Base-by-base conservation (phyloP, 306 rosid genomes). In the Vigna trinervia region DNA sequence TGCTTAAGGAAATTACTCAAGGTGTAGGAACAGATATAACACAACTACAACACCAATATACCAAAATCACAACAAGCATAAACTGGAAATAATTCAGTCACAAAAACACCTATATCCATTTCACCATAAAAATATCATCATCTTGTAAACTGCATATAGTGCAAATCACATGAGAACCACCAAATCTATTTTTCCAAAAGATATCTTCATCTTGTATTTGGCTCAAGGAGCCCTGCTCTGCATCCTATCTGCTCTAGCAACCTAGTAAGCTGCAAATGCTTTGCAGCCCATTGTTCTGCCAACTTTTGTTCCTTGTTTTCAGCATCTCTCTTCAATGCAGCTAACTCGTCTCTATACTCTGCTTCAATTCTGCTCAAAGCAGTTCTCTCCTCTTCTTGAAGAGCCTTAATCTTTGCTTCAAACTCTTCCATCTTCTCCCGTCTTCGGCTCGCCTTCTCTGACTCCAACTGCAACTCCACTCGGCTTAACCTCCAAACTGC, bases 231-330 rank as follows among this genome's bases (percentile, higher is more conserved):
- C 23, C 23, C 23, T 62, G 47, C 50, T 64, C 90, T 83, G 85
- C 94, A 82, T 3, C 96, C 94, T 83, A 81, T 67, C 72, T 91
- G 98, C 81, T 92, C 97, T 23, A 94, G 47, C 88, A 86, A 94
- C 88, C 80, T 84, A 87, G 57, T 13, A 3, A 94, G 89, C 67
- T 91, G 86, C 73, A 74, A 28, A 82, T 94, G 98, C 78, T 90
- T 91, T 0, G 96, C 90, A 59, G 89, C 79, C 98, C 97, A 92
- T 83, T 91, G 97, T 60, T 94, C 98, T 58, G 96, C 85, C 88
- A 94, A 43, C 81, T 94, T 94, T 70, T 90, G 98, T 83, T 94
- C 98, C 84, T 94, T 94, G 45, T 84, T 82, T 80, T 94, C 94
- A 5, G 96, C 98, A 53, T 94, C 98, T 76, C 92, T 89, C 80